Conservation (phyloP, 495 filamentous ascomycete genomes). For the Chaetomidium leptoderma region DNA sequence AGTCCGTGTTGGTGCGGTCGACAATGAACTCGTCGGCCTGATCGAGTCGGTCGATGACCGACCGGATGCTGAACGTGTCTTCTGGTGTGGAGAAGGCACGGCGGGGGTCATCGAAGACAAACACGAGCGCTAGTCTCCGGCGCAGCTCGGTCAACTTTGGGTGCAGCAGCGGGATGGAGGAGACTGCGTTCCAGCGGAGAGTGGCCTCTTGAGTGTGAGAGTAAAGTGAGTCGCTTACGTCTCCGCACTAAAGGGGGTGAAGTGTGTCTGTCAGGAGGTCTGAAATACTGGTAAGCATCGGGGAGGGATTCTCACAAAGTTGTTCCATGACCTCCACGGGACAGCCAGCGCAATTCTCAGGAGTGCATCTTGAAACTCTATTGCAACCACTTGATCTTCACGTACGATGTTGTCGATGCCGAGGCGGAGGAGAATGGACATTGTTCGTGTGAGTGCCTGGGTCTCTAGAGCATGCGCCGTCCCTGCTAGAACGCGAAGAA, state of each 20-base stretch:
- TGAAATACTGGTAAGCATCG: background rate
- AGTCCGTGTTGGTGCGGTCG: slow-evolving; percentile 54
- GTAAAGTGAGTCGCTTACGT: slow-evolving; percentile 52
- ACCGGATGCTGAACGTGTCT: slow-evolving; percentile 47
- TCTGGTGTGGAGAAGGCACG: slow-evolving; percentile 44
- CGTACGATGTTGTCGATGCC: slow-evolving; percentile 51
- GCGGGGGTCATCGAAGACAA: slow-evolving; percentile 53
- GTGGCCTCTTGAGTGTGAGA: slow-evolving; percentile 45
- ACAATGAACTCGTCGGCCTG: slow-evolving; percentile 37
- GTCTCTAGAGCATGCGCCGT: slow-evolving; percentile 27
- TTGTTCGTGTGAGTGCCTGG: slow-evolving; percentile 23
- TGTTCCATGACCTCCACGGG: slow-evolving; percentile 23
- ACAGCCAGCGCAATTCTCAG: slow-evolving; percentile 14
- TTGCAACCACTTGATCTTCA: slow-evolving; percentile 31
- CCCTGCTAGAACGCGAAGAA: slow-evolving; percentile 32
- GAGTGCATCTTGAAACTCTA: slow-evolving; percentile 27
- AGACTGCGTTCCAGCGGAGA: slow-evolving; percentile 49
- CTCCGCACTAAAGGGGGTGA: slow-evolving; percentile 44
- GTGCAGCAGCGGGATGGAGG: slow-evolving; percentile 56
- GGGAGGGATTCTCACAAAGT: slow-evolving; percentile 21
- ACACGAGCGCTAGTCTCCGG: slow-evolving; percentile 68
- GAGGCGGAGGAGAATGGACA: slow-evolving; percentile 45
- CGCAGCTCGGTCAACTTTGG: slow-evolving; percentile 58
- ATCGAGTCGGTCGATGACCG: slow-evolving; percentile 50
- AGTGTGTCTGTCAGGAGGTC: background rate